These are phyloP conservation scores for Cercospora sesami DNA, from an alignment of 2,329 filamentous ascomycete species.

Conservation along the genomic window DNA sequence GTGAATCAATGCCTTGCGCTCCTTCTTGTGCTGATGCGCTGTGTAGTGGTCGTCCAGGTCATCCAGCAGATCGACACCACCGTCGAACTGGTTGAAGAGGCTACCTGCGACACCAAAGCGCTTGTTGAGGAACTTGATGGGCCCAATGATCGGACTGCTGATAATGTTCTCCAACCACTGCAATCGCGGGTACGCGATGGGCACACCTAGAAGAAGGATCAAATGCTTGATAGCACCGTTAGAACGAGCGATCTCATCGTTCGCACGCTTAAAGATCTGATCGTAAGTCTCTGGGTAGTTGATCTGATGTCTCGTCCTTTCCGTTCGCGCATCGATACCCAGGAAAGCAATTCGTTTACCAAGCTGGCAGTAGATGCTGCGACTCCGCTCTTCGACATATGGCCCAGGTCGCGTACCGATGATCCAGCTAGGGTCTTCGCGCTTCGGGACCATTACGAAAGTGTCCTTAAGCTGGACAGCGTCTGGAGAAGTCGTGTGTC, in stretches of 20 bases:
- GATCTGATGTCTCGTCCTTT: constrained; percentile 86
- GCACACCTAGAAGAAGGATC: constrained; percentile 65
- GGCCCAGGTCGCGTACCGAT: constrained; percentile 70
- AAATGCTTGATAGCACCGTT: constrained; percentile 63
- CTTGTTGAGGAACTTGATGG: constrained; percentile 85
- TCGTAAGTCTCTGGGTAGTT: constrained; percentile 73
- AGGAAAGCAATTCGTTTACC: constrained; percentile 65
- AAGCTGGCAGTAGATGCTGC: constrained; percentile 63
- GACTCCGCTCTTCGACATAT: constrained; percentile 62
- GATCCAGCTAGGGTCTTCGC: constrained; percentile 72
- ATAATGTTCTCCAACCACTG: constrained; percentile 98
- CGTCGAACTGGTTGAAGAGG: constrained; percentile 92
- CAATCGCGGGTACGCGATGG: constrained; percentile 70
- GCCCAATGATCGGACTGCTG: constrained; percentile 72
- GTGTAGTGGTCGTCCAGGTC: constrained; percentile 77
- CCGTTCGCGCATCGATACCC: constrained; percentile 62
- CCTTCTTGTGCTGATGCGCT: constrained; percentile 83
- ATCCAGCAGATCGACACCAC: constrained; percentile 65
- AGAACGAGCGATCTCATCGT: constrained; percentile 51
- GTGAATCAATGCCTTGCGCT: constrained; percentile 72
- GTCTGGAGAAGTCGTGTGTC: constrained; percentile 58
- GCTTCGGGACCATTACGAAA: constrained; percentile 63
- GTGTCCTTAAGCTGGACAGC: constrained; percentile 71
- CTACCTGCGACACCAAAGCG: constrained; percentile 82
- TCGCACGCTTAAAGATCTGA: constrained; percentile 58